Conservation (phyloP, 805 yeast genomes). For the Hanseniaspora guilliermondii region DNA sequence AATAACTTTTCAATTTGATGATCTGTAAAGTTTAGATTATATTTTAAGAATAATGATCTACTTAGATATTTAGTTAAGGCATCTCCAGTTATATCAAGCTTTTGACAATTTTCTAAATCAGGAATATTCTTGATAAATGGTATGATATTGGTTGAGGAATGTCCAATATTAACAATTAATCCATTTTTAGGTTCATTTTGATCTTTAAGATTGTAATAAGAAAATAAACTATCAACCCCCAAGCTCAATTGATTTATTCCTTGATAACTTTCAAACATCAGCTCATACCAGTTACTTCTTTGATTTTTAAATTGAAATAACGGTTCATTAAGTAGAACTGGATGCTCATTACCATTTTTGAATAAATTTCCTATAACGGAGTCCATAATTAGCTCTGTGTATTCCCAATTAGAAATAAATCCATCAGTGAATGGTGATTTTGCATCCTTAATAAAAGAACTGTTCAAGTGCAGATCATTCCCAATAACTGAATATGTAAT, state of each 20-base stretch:
- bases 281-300: constrained; percentile 62
- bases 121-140: constrained; percentile 72
- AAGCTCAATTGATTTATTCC: constrained; percentile 58
- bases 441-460: constrained; percentile 52
- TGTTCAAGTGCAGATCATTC: constrained; percentile 63
- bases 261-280: constrained; percentile 67
- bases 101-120: constrained; percentile 50
- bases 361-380: constrained; percentile 72
- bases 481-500: constrained; percentile 64
- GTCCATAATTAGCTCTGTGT: constrained; percentile 68
- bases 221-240: constrained; percentile 74
- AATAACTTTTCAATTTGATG: constrained; percentile 57
- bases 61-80: constrained; percentile 53
- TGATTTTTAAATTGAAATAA: constrained; percentile 61
- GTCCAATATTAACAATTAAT: constrained; percentile 69
- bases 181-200: constrained; percentile 32
- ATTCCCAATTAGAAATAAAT: constrained; percentile 84
- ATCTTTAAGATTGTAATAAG: constrained; percentile 51
- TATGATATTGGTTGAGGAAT: constrained; percentile 68
- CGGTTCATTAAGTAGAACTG: constrained; percentile 68
- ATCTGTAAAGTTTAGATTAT: constrained; percentile 74
- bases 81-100: constrained; percentile 88
- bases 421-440: constrained; percentile 81
- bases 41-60: constrained; percentile 58
- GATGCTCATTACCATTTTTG: constrained; percentile 51